Evolutionary conservation across 306 rosid species (phyloP), one percentile per base, ranked within the genome.

Genomic region (Vicia sativa): DNA sequence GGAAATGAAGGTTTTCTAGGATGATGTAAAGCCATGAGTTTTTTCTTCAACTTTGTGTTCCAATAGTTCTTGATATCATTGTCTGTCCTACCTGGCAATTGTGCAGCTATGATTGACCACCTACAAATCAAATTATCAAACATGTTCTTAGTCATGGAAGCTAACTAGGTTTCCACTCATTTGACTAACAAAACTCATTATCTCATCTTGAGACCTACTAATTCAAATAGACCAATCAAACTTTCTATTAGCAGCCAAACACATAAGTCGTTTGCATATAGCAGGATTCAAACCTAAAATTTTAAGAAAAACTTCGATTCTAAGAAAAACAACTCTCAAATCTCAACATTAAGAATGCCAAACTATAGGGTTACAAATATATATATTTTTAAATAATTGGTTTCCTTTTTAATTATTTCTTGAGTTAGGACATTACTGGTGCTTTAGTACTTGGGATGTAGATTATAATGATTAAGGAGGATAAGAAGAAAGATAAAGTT

Each of bases 91-190:
- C 98, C 98, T 56, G 98, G 93, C 45, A 93, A 78, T 74, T 93
- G 98, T 56, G 96, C 96, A 18, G 98, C 97, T 78, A 93, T 93
- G 61, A 93, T 87, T 79, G 98, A 93, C 98, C 98, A 93, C 83
- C 98, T 93, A 79, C 23, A 64, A 9, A 54, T 56, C 3, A 45
- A 21, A 21, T 12, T 18, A 42, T 38, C 35, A 54, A 54, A 6
- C 9, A 41, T 45, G 37, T 38, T 0, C 7, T 44, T 6, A 56
- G 9, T 54, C 2, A 67, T 62, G n/a, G 66, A 65, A 64, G 34
- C 3, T 75, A 42, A 26, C 53, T 57, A 34, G 67, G 41, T 41
- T 74, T 63, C 71, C 69, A 63, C 13, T 25, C 2, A 9, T 13
- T 1, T 9, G 9, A 65, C 62, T 64, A 68, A 41, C 44, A 45